Base-by-base conservation (phyloP, 2,329 filamentous ascomycete species). In the Diaporthe nobilis region DNA sequence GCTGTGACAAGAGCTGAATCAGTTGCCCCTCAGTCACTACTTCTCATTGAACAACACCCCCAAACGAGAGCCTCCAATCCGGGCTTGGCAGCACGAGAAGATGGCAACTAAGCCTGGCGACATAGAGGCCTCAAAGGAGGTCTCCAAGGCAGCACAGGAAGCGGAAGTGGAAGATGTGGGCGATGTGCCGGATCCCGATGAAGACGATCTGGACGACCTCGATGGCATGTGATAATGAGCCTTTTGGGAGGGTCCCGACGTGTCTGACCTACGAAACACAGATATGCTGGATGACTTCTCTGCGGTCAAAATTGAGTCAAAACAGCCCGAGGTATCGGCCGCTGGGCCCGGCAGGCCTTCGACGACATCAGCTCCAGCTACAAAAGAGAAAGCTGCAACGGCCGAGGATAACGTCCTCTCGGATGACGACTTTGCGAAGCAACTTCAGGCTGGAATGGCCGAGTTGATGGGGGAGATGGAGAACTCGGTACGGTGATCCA, bases 241-340 rank as follows among this genome's bases (percentile, higher is more conserved):
- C 28, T 57, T 58, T 60, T 7, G 44, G 55, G 42, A n/a, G n/a
- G 57, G 51, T 44, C 49, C 53, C 39, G 22, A 73, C 37, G 51
- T 61, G 63, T 47, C 77, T 79, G 72, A 78, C 74, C 70, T 53
- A 72, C 61, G 4, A 47, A n/a, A 34, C 22, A 58, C 79, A 96
- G 96, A 98, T 80, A 94, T 98, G 84, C 92, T 99, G 37, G 95
- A 98, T 82, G 94, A 98, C 78, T 99, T 99, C 85, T 92, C 93
- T 57, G 86, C 93, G 39, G 88, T 89, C 71, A 92, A 92, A 79
- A 80, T 92, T 75, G 86, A 90, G 79, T 81, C 85, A 79, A 89
- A 87, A 82, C 81, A 83, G 31, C 81, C 83, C 76, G 73, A 80
- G 72, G 73, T 74, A 75, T 55, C 82, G 8, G 71, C 58, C 12